Evolutionary conservation across 768 basidiomycete species (phyloP).

Genomic region (Lentinula sp.): DNA sequence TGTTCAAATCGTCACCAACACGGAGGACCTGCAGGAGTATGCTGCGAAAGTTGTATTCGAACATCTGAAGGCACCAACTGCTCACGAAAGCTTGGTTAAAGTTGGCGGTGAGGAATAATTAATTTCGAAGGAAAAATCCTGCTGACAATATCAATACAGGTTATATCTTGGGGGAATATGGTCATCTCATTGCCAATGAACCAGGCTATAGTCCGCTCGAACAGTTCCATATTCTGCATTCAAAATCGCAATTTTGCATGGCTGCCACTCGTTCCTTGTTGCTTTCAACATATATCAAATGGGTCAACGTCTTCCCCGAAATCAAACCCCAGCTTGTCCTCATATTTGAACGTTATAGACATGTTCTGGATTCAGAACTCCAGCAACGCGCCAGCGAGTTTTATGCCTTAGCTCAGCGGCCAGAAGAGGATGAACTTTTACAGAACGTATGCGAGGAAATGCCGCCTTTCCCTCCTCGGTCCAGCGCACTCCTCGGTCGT

Average conservation of each 20-base stretch:
- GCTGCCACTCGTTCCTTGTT: slow-evolving; percentile 89
- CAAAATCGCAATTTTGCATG: slow-evolving; percentile 92
- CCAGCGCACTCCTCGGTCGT: slow-evolving; percentile 82
- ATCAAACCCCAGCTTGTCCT: slow-evolving; percentile 91
- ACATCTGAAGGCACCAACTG: slow-evolving; percentile 77
- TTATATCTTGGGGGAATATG: slow-evolving; percentile 97
- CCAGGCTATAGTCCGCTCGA: slow-evolving; percentile 89
- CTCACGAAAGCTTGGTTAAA: slow-evolving; percentile 93
- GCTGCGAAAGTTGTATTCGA: slow-evolving; percentile 90
- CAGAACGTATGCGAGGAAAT: slow-evolving; percentile 98
- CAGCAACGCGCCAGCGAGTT: slow-evolving; percentile 99
- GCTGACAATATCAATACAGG: slow-evolving; percentile 35
- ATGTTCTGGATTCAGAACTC: slow-evolving; percentile 93
- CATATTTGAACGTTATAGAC: slow-evolving; percentile 96
- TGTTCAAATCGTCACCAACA: slow-evolving; percentile 97
- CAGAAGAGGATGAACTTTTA: slow-evolving; percentile 88
- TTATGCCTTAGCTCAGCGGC: slow-evolving; percentile 75
- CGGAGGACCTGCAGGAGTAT: slow-evolving; percentile 95
- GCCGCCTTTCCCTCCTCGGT: slow-evolving; percentile 95
- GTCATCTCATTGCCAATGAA: slow-evolving; percentile 95
- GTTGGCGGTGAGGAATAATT: slow-evolving; percentile 65
- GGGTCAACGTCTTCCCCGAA: slow-evolving; percentile 99
- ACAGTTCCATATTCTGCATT: slow-evolving; percentile 88
- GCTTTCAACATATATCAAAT: slow-evolving; percentile 97
- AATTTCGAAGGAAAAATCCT: not conserved